Evolutionary conservation across 2,329 filamentous ascomycete genomes (phyloP).

Genomic region (Apiospora kogelbergensis): DNA sequence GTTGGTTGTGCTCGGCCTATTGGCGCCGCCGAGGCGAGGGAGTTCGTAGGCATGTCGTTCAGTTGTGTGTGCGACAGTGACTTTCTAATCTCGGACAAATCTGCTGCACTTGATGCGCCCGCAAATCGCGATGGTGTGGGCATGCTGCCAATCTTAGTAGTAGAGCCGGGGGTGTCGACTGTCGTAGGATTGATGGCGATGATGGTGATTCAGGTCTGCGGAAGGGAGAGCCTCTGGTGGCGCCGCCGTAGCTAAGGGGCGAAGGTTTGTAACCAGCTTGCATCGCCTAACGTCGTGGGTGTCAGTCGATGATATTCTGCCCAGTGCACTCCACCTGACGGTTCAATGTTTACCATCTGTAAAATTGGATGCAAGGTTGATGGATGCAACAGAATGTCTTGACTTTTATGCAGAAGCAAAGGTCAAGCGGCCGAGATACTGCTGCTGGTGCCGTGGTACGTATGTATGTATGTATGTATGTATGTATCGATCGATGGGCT

Average conservation of each 20-base stretch:
- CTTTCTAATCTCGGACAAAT: slow-evolving; percentile 33
- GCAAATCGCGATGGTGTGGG: slow-evolving; percentile 46
- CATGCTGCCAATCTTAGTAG: slow-evolving; percentile 48
- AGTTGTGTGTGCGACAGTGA: slow-evolving; percentile 20
- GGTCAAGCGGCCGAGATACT: not conserved
- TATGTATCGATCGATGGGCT: not conserved
- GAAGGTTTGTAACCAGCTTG: slow-evolving; percentile 67
- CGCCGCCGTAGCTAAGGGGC: slow-evolving; percentile 65
- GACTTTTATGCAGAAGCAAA: slow-evolving; percentile 1
- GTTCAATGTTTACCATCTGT: slow-evolving; percentile 4
- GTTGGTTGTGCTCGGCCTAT: slow-evolving; percentile 32
- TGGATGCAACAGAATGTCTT: not conserved
- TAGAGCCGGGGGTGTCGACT: slow-evolving; percentile 65
- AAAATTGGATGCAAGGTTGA: not conserved
- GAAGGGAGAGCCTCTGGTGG: slow-evolving; percentile 66
- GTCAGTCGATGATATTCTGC: not conserved
- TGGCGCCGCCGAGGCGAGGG: slow-evolving; percentile 35
- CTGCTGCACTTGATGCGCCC: slow-evolving; percentile 39
- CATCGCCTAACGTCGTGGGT: slow-evolving; percentile 47
- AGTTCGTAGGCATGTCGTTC: slow-evolving; percentile 20
- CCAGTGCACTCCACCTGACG: not conserved
- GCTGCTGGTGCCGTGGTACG: not conserved
- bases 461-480: not conserved
- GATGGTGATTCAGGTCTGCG: slow-evolving; percentile 61
- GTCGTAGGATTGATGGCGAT: slow-evolving; percentile 64